Percentiles rank a stretch among this genome's conserved stretches.
These are phyloP conservation scores for Zymoseptoria crescenta DNA, from an alignment of 2,329 filamentous ascomycete species.

Conservation along the genomic window DNA sequence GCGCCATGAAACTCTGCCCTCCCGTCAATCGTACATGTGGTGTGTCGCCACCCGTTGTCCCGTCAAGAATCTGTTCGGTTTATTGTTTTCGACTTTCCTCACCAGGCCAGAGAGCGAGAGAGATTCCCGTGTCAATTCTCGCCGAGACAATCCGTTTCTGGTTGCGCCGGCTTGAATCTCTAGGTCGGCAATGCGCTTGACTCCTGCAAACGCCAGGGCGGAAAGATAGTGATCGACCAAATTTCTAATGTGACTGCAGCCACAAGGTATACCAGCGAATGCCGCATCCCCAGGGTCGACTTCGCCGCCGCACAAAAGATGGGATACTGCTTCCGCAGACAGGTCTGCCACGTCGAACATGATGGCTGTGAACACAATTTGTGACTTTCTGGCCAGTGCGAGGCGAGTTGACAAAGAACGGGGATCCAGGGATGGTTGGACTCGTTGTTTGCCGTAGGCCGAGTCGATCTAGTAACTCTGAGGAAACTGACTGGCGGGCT, in stretches of 20 bases:
- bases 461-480: constrained; percentile 41
- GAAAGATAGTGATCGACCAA: background rate
- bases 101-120: background rate
- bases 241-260: background rate
- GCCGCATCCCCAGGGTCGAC: background rate
- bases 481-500: constrained; percentile 45
- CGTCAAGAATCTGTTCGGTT: background rate
- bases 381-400: background rate
- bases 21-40: background rate
- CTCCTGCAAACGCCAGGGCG: background rate
- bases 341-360: background rate
- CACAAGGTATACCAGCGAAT: background rate
- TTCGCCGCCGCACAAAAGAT: background rate
- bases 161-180: background rate
- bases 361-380: background rate
- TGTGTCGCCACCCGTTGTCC: background rate
- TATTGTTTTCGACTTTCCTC: background rate
- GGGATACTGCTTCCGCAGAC: background rate
- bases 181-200: background rate
- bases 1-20: background rate
- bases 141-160: background rate
- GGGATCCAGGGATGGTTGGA: background rate
- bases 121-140: background rate
- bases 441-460: background rate
- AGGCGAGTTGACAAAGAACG: background rate